Evolutionary conservation across 306 rosid species (phyloP), one percentile per base, ranked within the genome.

Genomic region (Prunus armeniaca): DNA sequence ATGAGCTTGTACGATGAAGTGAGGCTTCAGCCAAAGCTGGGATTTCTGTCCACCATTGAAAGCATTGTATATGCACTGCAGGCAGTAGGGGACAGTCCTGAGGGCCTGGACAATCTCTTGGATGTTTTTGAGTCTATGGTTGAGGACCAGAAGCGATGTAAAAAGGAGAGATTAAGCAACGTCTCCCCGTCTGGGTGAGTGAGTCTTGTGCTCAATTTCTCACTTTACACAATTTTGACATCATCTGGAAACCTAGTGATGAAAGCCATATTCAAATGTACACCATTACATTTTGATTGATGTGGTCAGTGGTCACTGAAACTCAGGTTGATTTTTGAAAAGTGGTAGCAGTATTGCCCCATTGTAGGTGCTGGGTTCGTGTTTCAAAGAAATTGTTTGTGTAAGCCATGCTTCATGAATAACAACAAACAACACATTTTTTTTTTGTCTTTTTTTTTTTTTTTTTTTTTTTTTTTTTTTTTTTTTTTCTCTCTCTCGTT

Each of bases 121-220:
- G 91, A 86, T 65, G 90, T 91, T 72, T 93, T 93, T 65, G 86
- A 85, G 79, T 86, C 93, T 65, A 93, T 93, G 98, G 89, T 93
- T 50, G 93, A 79, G 41, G 90, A 93, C 67, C 98, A 93, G 77
- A 85, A 89, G 73, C 88, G 88, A 11, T 93, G 90, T 83, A 87
- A 87, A 86, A 85, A 91, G 34, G 96, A 86, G 83, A 91, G 96
- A 79, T 65, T 90, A 77, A 84, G 80, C 82, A 81, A 80, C 55
- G 73, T 0, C 65, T 65, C 64, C 0, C 22, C 64, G 14, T 9
- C 2, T 9, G 43, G 9, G 9, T 38, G 65, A 19, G 20, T 84
- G 82, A 83, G 82, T 11, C 49, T 58, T 78, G 28, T 76, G 34
- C 67, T 52, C 64, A 18, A 58, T 71, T 57, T 66, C 34, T 51